These are phyloP conservation scores for Ochromonadaceae sp. DNA, from an alignment of 352 stramenopile species.

Conservation along the genomic window DNA sequence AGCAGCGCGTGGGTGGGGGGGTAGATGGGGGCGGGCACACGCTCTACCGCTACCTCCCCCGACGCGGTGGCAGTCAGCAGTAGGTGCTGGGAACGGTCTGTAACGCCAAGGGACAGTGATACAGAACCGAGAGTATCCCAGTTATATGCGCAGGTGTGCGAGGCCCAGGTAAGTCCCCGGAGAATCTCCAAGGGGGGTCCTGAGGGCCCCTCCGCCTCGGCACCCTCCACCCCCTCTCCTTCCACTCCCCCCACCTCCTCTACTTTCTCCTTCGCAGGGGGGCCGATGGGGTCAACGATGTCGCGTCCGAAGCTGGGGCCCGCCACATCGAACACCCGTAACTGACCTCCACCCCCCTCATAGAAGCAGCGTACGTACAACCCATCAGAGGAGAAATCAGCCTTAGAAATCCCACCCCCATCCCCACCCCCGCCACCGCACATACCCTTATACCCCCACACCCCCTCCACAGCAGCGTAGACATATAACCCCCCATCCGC, in stretches of 20 bases:
- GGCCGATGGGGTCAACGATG: no score
- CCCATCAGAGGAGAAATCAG: not conserved
- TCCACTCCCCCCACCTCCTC: no score
- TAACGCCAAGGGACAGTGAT: no score
- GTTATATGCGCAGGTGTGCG: not conserved
- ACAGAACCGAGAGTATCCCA: slow-evolving; percentile 1
- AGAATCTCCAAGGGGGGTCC: not conserved
- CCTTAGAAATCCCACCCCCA: not conserved
- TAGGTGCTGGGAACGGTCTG: no score
- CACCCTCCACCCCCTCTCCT: not conserved
- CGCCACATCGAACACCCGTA: no score
- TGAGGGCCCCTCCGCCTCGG: not conserved
- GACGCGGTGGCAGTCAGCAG: no score
- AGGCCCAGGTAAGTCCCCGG: not conserved
- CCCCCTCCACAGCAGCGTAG: not conserved
- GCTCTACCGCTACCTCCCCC: no score
- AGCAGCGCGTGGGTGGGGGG: no score
- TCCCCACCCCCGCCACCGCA: not conserved
- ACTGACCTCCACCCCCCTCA: not conserved
- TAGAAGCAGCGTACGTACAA: not conserved
- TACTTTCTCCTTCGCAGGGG: no score
- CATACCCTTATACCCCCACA: not conserved
- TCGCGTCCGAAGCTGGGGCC: no score
- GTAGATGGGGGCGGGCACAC: no score
- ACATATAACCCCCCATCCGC: not conserved